A percentile compares a stretch with the other conserved stretches of the same genome.
These are phyloP conservation scores for Aspergillus felis DNA, from an alignment of 2,329 filamentous ascomycete genomes.

Conservation along the genomic window DNA sequence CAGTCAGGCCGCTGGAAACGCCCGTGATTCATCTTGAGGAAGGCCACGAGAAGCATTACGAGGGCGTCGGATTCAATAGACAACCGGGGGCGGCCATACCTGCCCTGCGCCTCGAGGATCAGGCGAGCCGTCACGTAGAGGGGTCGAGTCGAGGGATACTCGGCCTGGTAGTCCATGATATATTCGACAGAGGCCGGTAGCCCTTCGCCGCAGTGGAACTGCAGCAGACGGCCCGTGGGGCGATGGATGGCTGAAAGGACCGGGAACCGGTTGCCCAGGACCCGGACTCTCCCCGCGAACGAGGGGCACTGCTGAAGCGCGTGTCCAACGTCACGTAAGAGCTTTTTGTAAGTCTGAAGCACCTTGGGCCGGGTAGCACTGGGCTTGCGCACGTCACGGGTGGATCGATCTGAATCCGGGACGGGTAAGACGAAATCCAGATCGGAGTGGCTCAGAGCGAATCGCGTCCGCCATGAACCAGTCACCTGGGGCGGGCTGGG, in stretches of 20 bases:
- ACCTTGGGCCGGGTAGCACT: slow-evolving; percentile 33
- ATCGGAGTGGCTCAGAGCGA: slow-evolving; percentile 52
- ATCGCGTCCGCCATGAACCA: slow-evolving; percentile 52
- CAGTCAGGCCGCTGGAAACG: slow-evolving; percentile 25
- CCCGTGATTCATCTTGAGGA: slow-evolving; percentile 44
- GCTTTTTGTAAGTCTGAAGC: slow-evolving; percentile 17
- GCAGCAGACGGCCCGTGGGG: slow-evolving; percentile 48
- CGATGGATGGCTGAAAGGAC: slow-evolving; percentile 40
- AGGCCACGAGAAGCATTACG: slow-evolving; percentile 55
- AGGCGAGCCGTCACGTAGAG: slow-evolving; percentile 51
- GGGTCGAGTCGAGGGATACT: slow-evolving; percentile 47
- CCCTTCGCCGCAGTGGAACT: slow-evolving; percentile 48
- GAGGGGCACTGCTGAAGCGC: slow-evolving; percentile 17
- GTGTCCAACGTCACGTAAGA: slow-evolving; percentile 21
- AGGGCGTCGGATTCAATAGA: slow-evolving; percentile 53
- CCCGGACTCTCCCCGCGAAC: slow-evolving; percentile 17
- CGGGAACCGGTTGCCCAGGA: slow-evolving; percentile 25
- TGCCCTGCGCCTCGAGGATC: slow-evolving; percentile 47
- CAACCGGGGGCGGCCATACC: slow-evolving; percentile 47
- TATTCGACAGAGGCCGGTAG: slow-evolving; percentile 37
- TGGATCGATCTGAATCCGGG: slow-evolving; percentile 19
- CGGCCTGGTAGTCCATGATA: slow-evolving; percentile 45
- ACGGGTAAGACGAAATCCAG: slow-evolving; percentile 48
- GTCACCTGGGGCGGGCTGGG: slow-evolving; percentile 41
- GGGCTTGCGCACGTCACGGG: slow-evolving; percentile 24